Evolutionary conservation across 352 stramenopile genomes (phyloP).

Genomic region (Phytophthora ramorum): DNA sequence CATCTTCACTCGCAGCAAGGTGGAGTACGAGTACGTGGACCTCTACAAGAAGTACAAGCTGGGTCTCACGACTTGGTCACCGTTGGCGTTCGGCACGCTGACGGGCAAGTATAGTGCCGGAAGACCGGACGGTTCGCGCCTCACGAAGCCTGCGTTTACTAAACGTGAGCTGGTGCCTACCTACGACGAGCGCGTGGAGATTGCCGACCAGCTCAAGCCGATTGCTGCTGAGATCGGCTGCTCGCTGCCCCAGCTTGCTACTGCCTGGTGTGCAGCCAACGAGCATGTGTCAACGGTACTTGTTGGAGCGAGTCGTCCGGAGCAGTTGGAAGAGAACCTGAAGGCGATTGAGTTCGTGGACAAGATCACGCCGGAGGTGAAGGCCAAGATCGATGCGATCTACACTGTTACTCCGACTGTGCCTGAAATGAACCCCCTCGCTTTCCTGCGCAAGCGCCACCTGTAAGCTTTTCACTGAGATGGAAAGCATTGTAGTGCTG

Average conservation of each 20-base stretch:
- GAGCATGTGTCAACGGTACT: slow-evolving; percentile 9
- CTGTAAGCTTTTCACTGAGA: no score
- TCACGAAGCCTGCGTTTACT: background rate
- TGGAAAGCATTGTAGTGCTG: no score
- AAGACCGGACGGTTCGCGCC: slow-evolving; percentile 37
- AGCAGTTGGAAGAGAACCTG: slow-evolving; percentile 7
- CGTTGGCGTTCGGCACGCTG: slow-evolving; percentile 52
- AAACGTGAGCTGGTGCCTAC: background rate
- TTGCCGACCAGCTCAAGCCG: slow-evolving; percentile 12
- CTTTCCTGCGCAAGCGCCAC: no score
- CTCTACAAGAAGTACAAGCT: slow-evolving; percentile 63
- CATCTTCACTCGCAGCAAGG: slow-evolving; percentile 50
- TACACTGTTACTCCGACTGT: no score
- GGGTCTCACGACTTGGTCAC: slow-evolving; percentile 58
- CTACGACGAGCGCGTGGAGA: slow-evolving; percentile 8
- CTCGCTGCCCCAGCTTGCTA: slow-evolving; percentile 4
- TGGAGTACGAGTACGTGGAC: slow-evolving; percentile 55
- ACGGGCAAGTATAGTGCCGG: slow-evolving; percentile 64
- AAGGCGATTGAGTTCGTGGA: slow-evolving; percentile 10
- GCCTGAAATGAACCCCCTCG: no score
- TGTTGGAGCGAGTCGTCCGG: slow-evolving; percentile 4
- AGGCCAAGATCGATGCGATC: slow-evolving; percentile 5
- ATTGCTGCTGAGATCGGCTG: slow-evolving; percentile 12
- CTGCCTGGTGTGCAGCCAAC: slow-evolving; percentile 7
- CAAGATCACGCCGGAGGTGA: slow-evolving; percentile 4